A percentile compares a stretch with the other conserved stretches of the same genome.
These are phyloP conservation scores for Ceratobasidium sp. DNA, from an alignment of 1,284 basidiomycete species.

Conservation along the genomic window DNA sequence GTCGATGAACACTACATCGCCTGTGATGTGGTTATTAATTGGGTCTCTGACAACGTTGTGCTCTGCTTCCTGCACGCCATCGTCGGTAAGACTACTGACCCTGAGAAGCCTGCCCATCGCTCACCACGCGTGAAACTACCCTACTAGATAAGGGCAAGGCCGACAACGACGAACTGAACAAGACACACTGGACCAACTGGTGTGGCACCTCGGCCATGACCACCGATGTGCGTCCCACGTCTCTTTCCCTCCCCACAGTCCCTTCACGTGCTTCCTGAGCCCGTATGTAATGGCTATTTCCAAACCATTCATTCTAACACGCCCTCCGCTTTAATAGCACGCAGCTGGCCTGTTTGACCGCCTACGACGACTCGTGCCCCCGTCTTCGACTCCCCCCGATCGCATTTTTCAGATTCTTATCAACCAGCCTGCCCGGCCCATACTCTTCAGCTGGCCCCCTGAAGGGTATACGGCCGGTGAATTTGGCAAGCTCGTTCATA, in stretches of 20 bases:
- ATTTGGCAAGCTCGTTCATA: conserved; percentile 80
- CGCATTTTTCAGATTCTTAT: conserved; percentile 51
- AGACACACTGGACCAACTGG: conserved; percentile 91
- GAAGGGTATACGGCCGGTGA: conserved; percentile 80
- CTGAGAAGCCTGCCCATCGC: conserved; percentile 4
- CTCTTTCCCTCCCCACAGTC: conserved; percentile 52
- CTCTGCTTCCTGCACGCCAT: conserved; percentile 95
- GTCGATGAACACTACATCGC: conserved; percentile 84
- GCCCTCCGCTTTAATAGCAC: conserved; percentile 48
- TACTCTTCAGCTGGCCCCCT: conserved; percentile 88
- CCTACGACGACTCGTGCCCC: conserved; percentile 41
- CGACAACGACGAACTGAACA: conserved; percentile 81
- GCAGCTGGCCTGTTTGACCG: conserved; percentile 54
- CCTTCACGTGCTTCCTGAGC: conserved; percentile 8
- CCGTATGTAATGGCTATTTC: conserved; percentile 6
- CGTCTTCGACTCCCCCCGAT: conserved; percentile 43
- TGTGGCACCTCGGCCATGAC: conserved; percentile 74
- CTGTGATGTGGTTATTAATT: conserved; percentile 92
- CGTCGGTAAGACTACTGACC: conserved; percentile 49
- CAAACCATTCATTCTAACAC: conserved; percentile 28
- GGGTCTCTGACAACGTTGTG: conserved; percentile 89
- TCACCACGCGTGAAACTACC: conserved; percentile 25
- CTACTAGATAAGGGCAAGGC: conserved; percentile 52
- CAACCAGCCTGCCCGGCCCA: conserved; percentile 51
- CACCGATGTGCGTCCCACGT: conserved; percentile 48